A percentile compares a stretch with the other conserved stretches of the same genome.
Conservation (phyloP, 768 basidiomycete genomes). For the Mycena alexandri region DNA sequence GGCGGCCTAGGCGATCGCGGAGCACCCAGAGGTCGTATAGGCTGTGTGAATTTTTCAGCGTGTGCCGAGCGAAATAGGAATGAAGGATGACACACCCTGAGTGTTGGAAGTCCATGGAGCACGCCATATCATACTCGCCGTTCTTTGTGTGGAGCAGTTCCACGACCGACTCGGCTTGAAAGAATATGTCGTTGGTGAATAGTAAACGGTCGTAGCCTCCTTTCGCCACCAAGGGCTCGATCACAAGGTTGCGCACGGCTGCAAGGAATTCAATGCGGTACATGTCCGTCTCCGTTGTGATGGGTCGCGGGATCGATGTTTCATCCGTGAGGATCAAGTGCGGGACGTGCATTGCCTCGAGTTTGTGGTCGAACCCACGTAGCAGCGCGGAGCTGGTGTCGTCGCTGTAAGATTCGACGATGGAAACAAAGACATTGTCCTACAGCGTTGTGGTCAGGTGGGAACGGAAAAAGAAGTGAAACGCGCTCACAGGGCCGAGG, state of each 20-base stretch:
- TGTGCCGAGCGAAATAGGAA: too few relatives aligned
- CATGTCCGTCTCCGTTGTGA: conserved; percentile 42
- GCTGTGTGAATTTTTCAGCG: conserved; percentile 23
- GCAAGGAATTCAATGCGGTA: conserved; percentile 54
- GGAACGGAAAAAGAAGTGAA: neutral
- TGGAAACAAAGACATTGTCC: conserved; percentile 51
- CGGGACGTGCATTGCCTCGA: conserved; percentile 42
- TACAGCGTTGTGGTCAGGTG: neutral
- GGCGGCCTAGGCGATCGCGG: conserved; percentile 47
- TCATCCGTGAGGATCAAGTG: conserved; percentile 48
- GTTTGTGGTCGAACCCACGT: conserved; percentile 40
- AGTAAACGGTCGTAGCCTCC: conserved; percentile 55
- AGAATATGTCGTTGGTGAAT: conserved; percentile 57
- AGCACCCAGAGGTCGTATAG: conserved; percentile 54
- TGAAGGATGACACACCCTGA: conserved; percentile 43
- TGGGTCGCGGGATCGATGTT: conserved; percentile 40
- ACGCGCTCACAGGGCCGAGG: conserved; percentile 46
- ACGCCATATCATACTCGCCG: conserved; percentile 58
- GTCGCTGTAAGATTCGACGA: conserved; percentile 47
- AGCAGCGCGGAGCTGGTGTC: conserved; percentile 49
- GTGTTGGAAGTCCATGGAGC: conserved; percentile 54
- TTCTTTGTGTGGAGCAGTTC: conserved; percentile 54
- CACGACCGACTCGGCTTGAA: conserved; percentile 55
- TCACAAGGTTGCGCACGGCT: conserved; percentile 54
- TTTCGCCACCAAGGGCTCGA: conserved; percentile 53